Percentiles rank a stretch among this genome's conserved stretches.
Evolutionary conservation across 768 basidiomycete genomes (phyloP).

Genomic region (Termitomyces sp.): DNA sequence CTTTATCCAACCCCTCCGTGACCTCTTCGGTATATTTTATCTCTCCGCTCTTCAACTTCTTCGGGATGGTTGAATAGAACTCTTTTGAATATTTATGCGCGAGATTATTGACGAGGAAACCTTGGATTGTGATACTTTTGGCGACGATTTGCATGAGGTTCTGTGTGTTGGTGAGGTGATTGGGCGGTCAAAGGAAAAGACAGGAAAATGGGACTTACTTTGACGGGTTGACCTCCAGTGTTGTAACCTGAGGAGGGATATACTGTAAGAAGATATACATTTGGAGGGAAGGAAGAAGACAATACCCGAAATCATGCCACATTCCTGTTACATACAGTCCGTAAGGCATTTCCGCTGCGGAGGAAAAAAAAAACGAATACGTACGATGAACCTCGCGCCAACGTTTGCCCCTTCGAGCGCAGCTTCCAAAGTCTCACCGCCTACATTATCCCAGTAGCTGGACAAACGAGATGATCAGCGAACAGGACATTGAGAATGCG

Average conservation of each 20-base stretch:
- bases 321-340: slow-evolving; percentile 23
- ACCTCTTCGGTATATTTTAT: slow-evolving; percentile 44
- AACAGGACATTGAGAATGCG: neutral
- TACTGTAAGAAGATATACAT: neutral
- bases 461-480: neutral
- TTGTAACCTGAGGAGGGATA: slow-evolving; percentile 24
- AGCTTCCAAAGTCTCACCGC: slow-evolving; percentile 53
- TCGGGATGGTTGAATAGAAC: slow-evolving; percentile 39
- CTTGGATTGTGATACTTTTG: slow-evolving; percentile 34
- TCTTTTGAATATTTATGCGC: slow-evolving; percentile 30
- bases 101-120: slow-evolving; percentile 32
- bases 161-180: slow-evolving; percentile 11
- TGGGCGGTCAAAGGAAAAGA: too few relatives aligned
- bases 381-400: slow-evolving; percentile 47
- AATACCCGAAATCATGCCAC: slow-evolving; percentile 33
- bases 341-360: neutral
- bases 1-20: slow-evolving; percentile 35
- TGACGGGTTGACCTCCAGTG: slow-evolving; percentile 20
- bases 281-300: neutral
- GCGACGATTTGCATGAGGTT: slow-evolving; percentile 33
- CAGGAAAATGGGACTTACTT: neutral
- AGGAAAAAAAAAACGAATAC: neutral
- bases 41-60: slow-evolving; percentile 37
- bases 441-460: slow-evolving; percentile 57
- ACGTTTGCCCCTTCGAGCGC: slow-evolving; percentile 42